Conservation (phyloP, 495 filamentous ascomycete species). For the Hypoxylon intermedium region DNA sequence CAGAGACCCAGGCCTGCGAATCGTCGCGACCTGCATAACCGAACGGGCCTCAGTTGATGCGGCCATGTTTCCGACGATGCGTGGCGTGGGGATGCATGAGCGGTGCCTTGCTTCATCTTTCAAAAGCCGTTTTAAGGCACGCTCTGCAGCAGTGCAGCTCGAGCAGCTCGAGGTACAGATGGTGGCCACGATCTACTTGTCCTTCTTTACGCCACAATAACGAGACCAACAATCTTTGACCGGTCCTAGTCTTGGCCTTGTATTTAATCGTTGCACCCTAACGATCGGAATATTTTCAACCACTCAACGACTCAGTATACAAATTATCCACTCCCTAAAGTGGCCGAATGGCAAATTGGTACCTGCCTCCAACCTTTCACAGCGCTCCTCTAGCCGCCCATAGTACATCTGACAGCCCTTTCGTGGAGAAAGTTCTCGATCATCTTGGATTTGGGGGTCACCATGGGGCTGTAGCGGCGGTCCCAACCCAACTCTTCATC, state of each 20-base stretch:
- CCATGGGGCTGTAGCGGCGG: constrained; percentile 20
- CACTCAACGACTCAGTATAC: constrained; percentile 40
- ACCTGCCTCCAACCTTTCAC: constrained; percentile 50
- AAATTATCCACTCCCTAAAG: constrained; percentile 46
- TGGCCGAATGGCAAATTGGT: constrained; percentile 44
- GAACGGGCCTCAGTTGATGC: constrained; percentile 49
- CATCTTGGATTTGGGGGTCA: constrained; percentile 33
- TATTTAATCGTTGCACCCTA: constrained; percentile 42
- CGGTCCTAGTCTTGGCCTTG: constrained; percentile 41
- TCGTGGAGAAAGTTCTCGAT: constrained; percentile 42
- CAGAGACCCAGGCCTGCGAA: constrained; percentile 35
- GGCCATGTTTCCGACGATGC: constrained; percentile 48
- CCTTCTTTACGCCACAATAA: constrained; percentile 34
- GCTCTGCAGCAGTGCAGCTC: too few relatives aligned
- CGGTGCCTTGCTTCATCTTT: constrained; percentile 33
- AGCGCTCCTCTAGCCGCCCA: constrained; percentile 54
- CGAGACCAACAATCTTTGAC: constrained; percentile 38
- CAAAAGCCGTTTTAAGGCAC: constrained; percentile 31
- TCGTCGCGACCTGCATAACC: constrained; percentile 48
- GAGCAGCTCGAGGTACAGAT: neutral
- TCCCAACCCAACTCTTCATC: constrained; percentile 19
- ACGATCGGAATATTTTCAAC: constrained; percentile 47
- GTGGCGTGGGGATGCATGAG: constrained; percentile 45
- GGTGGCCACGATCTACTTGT: neutral
- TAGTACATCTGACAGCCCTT: constrained; percentile 38